Evolutionary conservation across 1,284 basidiomycete species (phyloP), one percentile per base, ranked within the genome.

Genomic region (Cystobasidium sp.): DNA sequence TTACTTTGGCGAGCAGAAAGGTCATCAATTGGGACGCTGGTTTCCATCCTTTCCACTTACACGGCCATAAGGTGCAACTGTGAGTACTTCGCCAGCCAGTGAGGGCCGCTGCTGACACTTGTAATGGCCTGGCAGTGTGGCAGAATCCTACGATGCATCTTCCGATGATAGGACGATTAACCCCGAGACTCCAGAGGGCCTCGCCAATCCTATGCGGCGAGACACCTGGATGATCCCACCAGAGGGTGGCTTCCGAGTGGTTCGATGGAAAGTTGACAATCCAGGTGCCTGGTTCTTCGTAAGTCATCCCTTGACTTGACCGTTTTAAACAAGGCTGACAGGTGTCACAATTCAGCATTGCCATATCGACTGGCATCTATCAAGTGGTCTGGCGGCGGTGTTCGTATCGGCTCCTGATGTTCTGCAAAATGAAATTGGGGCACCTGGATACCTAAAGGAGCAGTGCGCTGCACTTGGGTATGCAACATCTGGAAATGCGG

Each of bases 161-260:
- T 93, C 93, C 0, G 83, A 86, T 79, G 91, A 97, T 82, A 87
- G 90, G 0, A 79, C 83, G 3, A 84, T 94, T 74, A 97, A 97
- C 84, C 94, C 94, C 18, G 89, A 91, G 0, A 83, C 91, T 69
- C 84, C 87, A 62, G 89, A 92, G 81, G 88, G 86, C 7, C 90
- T 92, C 80, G 81, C 84, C 1, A 97, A 97, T 84, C 94, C 94
- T 1, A 88, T 94, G 78, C 88, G 93, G 18, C 87, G 94, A 68
- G 93, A 97, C 82, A 78, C 83, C 31, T 92, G 1, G 85, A 87
- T 75, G 86, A 41, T 93, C 56, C 88, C 88, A 3, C 84, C 85
- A 0, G 84, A 85, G 65, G 83, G 85, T 18, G 85, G 85, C 20
- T 88, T 88, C 1, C 89, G 86, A 18, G 91, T 88, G 0, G 82